phyloP scores from a whole-genome alignment of 176 grass and related monocot genomes.

The Canna indica region DNA sequence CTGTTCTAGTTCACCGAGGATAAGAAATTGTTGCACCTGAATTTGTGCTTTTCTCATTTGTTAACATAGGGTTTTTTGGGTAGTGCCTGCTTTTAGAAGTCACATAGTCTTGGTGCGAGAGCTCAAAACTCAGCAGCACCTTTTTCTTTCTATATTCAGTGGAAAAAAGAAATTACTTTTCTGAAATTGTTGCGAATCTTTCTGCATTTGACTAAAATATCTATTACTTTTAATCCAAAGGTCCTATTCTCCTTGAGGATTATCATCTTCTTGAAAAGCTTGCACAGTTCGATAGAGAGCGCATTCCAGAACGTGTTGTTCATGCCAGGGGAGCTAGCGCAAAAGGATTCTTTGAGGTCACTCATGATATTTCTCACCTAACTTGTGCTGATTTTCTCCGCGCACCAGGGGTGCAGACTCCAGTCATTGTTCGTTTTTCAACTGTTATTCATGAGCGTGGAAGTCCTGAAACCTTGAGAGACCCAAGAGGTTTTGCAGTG shows the following conservation, averaged over 20 bases:
- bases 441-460: constrained; percentile 99
- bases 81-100: neutral
- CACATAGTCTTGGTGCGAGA: neutral
- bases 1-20: neutral
- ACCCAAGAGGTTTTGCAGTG: constrained; percentile 89
- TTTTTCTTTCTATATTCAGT: neutral
- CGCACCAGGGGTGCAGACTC: constrained; percentile 67
- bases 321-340: constrained; percentile 89
- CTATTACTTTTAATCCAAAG: constrained; percentile 14
- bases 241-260: constrained; percentile 91
- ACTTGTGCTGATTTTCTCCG: constrained; percentile 96
- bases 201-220: neutral
- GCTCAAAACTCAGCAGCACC: neutral
- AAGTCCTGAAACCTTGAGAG: constrained; percentile 87
- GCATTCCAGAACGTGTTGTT: constrained; percentile 91
- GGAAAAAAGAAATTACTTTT: neutral
- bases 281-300: constrained; percentile 82
- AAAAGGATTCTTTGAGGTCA: constrained; percentile 99
- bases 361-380: constrained; percentile 81
- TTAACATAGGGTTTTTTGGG: neutral
- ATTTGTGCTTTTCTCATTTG: neutral
- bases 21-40: neutral
- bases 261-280: constrained; percentile 97
- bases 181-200: neutral
- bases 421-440: constrained; percentile 87